phyloP scores from a whole-genome alignment of 441 rosid genomes.

The Brassica balearica region DNA sequence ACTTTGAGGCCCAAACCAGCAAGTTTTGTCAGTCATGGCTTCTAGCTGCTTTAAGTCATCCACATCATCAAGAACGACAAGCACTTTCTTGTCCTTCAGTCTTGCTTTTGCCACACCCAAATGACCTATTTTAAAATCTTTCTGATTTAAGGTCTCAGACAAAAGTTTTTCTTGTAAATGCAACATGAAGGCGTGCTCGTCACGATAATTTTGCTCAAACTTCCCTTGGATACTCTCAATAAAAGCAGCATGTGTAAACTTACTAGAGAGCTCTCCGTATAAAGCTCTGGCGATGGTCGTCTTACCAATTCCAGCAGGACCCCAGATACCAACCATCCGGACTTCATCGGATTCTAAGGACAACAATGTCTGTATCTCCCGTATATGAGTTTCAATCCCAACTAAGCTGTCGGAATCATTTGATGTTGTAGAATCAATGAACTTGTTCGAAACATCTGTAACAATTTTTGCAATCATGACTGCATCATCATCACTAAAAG shows the following conservation, averaged over 20 bases:
- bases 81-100: not conserved
- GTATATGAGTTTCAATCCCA: not conserved
- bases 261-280: not conserved
- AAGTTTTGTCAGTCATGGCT: not conserved
- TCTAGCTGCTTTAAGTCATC: not conserved
- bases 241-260: not conserved
- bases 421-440: not conserved
- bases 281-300: not conserved
- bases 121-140: not conserved
- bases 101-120: not conserved
- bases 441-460: not conserved
- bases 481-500: not conserved
- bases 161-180: conserved; percentile 2
- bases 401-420: conserved; percentile 1
- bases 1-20: conserved; percentile 2
- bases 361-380: not conserved
- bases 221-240: not conserved
- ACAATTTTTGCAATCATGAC: not conserved
- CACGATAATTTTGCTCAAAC: not conserved
- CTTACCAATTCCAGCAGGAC: conserved; percentile 5
- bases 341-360: not conserved
- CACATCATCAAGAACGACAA: not conserved
- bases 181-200: not conserved
- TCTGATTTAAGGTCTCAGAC: conserved; percentile 3
- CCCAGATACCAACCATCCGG: conserved; percentile 4